These are phyloP conservation scores for Zoysia japonica DNA, from an alignment of 176 grass and related monocot species.

Conservation along the genomic window DNA sequence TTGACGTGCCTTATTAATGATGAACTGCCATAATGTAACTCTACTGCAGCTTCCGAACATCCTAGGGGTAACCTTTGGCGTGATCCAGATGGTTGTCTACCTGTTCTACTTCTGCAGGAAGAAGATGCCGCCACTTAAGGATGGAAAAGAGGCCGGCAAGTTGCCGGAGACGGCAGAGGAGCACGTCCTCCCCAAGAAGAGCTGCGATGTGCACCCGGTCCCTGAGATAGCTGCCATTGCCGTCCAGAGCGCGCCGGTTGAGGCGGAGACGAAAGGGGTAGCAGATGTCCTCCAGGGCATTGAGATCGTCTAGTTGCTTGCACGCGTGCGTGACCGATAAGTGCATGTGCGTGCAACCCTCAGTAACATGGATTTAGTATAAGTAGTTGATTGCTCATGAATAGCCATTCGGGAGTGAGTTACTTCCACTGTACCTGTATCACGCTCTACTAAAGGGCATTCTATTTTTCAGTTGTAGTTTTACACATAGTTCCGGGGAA, in stretches of 20 bases:
- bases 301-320: background rate
- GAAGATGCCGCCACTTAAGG: slow-evolving; percentile 10
- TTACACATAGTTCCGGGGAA: too few relatives aligned
- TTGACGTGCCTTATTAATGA: background rate
- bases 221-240: background rate
- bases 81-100: slow-evolving; percentile 73
- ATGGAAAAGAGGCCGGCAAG: slow-evolving; percentile 26
- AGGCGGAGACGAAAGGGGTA: background rate
- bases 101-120: slow-evolving; percentile 50
- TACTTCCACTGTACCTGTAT: too few relatives aligned
- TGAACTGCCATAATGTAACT: background rate
- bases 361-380: too few relatives aligned
- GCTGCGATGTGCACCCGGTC: slow-evolving; percentile 33
- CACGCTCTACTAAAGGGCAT: too few relatives aligned
- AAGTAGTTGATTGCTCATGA: too few relatives aligned
- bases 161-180: background rate
- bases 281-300: background rate
- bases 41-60: slow-evolving; percentile 66
- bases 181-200: slow-evolving; percentile 6
- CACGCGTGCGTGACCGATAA: too few relatives aligned
- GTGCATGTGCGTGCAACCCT: too few relatives aligned
- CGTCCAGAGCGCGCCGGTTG: background rate
- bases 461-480: too few relatives aligned
- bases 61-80: slow-evolving; percentile 64
- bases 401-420: too few relatives aligned